Evolutionary conservation across 2,329 filamentous ascomycete species (phyloP).

Genomic region (Aspergillus fructus): DNA sequence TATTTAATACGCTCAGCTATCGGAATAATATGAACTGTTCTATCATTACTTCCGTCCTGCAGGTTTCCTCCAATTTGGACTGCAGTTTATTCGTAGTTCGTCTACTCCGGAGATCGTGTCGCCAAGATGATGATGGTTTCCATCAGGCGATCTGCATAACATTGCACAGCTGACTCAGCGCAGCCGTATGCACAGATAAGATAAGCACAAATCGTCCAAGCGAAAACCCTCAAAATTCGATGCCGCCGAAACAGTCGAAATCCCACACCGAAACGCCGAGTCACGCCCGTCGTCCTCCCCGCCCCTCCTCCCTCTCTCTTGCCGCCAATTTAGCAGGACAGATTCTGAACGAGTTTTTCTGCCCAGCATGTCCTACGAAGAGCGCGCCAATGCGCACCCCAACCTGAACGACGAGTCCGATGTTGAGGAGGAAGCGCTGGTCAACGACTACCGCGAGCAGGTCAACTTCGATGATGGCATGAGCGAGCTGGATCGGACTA

Average conservation of each 20-base stretch:
- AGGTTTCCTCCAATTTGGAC: no score
- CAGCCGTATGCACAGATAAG: constrained; percentile 39
- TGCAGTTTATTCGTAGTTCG: no score
- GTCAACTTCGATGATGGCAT: constrained; percentile 89
- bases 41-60: no score
- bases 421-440: constrained; percentile 92
- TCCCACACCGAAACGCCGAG: constrained; percentile 36
- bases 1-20: neutral
- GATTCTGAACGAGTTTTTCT: constrained; percentile 17
- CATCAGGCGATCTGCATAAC: neutral
- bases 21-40: no score
- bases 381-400: constrained; percentile 43
- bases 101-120: no score
- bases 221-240: constrained; percentile 49
- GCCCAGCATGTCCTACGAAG: constrained; percentile 46
- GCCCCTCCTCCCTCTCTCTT: constrained; percentile 19
- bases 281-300: constrained; percentile 25
- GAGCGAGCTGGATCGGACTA: constrained; percentile 75
- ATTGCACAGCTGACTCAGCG: constrained; percentile 33
- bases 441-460: constrained; percentile 94
- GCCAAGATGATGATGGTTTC: neutral
- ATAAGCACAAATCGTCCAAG: constrained; percentile 46
- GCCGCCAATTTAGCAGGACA: constrained; percentile 21
- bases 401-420: constrained; percentile 77
- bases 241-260: constrained; percentile 33